Evolutionary conservation across 371 early-diverging fungal genomes (phyloP).

Genomic region (Agmasoma carcini): DNA sequence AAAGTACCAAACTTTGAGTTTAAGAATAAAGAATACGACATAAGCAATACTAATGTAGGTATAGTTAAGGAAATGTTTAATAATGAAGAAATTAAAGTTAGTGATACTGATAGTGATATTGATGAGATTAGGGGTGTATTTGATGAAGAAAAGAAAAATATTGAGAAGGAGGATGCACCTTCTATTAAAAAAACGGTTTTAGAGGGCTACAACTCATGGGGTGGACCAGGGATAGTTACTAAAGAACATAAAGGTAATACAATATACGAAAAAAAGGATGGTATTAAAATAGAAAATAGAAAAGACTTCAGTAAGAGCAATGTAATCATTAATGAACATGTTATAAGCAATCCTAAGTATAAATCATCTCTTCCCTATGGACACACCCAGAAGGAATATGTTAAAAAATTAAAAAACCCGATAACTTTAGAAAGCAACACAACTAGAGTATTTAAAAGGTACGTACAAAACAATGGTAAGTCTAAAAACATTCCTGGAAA

Average conservation of each 20-base stretch:
- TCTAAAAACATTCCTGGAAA: neutral
- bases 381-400: constrained; percentile 34
- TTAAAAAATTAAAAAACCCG: constrained; percentile 17
- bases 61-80: neutral
- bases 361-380: constrained; percentile 37
- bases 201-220: constrained; percentile 53
- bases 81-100: neutral
- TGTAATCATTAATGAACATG: constrained; percentile 51
- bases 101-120: constrained; percentile 22
- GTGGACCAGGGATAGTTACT: constrained; percentile 40
- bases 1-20: constrained; percentile 8
- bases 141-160: constrained; percentile 40
- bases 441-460: constrained; percentile 9
- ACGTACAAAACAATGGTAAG: neutral
- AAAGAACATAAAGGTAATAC: constrained; percentile 39
- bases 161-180: constrained; percentile 38
- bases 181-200: constrained; percentile 37
- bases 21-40: neutral
- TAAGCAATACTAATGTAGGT: constrained; percentile 6
- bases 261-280: constrained; percentile 29
- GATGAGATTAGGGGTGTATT: too few species aligned
- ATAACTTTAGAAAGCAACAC: constrained; percentile 15
- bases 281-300: constrained; percentile 44
- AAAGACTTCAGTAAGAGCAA: constrained; percentile 48
- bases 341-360: constrained; percentile 37